Base-by-base conservation (phyloP, 768 basidiomycete genomes). In the Pulveroboletus sp. region DNA sequence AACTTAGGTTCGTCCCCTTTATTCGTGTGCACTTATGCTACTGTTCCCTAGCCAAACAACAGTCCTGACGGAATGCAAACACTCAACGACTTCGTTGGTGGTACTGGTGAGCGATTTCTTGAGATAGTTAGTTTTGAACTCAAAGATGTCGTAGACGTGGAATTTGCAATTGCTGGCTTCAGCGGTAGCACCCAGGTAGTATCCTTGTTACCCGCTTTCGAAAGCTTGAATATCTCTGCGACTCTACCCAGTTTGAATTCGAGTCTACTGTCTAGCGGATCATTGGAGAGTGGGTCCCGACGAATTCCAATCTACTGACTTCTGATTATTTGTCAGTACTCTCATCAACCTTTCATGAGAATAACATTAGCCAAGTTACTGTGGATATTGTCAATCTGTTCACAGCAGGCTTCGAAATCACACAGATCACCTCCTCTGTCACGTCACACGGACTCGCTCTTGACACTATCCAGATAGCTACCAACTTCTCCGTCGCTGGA, bases 331-430 rank as follows among this genome's bases (percentile, higher is more conserved):
- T 11, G 7, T 8, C 54, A 81, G 83, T 88, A 39, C 72, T 89
- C 18, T 59, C 80, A 4, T 83, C 82, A 9, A 88, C 85, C 21
- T 84, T 84, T 15, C 69, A 68, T 27, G 64, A 67, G 49, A 79
- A 82, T 57, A 83, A 88, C 62, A 75, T 87, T 52, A 77, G 78
- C 35, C 81, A 84, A 56, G 82, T 84, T 46, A 76, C 74, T 8
- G 83, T 87, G 31, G 64, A 73, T 27, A 72, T 89, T 28, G 71
- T 62, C 40, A 88, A 89, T 62, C 86, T 85, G 4, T 89, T 89
- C 69, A 81, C 78, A 6, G 71, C 82, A 3, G 68, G 71, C 21
- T 72, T 89, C 33, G 63, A 69, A 27, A 79, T 89, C 52, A 84
- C 79, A 4, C 68, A 71, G 40, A 78, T 88, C 46, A 66, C 71